phyloP scores from a whole-genome alignment of 352 stramenopile genomes.

The Phytophthora megakarya region DNA sequence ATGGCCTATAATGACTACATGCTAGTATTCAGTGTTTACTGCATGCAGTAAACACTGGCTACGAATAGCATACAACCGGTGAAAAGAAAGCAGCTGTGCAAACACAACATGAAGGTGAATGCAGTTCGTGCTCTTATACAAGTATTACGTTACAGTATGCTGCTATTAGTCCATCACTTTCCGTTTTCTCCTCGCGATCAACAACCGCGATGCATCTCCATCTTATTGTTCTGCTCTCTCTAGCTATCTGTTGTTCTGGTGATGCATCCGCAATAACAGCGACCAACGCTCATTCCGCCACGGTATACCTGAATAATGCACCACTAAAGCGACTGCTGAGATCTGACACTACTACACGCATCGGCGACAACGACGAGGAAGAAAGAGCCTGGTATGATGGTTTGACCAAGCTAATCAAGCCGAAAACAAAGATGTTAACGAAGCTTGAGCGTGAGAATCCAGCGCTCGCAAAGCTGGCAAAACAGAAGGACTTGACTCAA shows the following conservation, averaged over 20 bases:
- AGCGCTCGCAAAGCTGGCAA: neutral
- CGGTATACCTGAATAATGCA: neutral
- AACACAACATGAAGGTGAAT: neutral
- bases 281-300: neutral
- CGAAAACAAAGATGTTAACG: neutral
- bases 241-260: too few relatives aligned
- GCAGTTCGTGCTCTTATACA: neutral
- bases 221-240: neutral
- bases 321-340: slow-evolving; percentile 1
- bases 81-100: neutral
- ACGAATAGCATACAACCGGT: too few relatives aligned
- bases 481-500: neutral
- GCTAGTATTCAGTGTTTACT: too few relatives aligned
- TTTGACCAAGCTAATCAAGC: neutral
- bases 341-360: neutral
- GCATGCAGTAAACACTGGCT: too few relatives aligned
- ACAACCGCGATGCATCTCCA: neutral
- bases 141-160: neutral
- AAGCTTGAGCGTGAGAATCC: neutral
- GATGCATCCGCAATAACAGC: neutral
- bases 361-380: slow-evolving; percentile 1
- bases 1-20: too few relatives aligned
- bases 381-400: neutral
- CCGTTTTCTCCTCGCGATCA: neutral
- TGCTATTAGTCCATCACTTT: too few relatives aligned